Evolutionary conservation across 805 yeast genomes (phyloP), one percentile per base, ranked within the genome.

Genomic region (Kuraishia molischiana): DNA sequence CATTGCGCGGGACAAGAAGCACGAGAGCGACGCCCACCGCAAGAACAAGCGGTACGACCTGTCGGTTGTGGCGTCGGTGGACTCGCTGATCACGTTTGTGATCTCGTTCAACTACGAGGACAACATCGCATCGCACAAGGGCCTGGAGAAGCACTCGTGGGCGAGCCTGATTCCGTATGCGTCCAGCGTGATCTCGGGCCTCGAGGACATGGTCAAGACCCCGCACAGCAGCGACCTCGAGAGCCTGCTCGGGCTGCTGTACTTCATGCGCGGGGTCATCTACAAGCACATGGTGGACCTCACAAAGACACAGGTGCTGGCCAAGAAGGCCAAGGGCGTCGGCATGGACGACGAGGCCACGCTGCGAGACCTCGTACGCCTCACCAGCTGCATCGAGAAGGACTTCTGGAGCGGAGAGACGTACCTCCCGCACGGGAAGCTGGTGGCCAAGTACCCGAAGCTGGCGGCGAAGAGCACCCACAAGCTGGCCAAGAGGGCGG

Each of bases 1-100:
- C 26, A 20, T 38, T 4, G 43, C 43, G 11, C 30, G 41, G 24
- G 17, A 38, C 22, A 41, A 35, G 24, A 41, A 41, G 32, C 43
- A 38, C 24, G 36, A 38, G 18, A 36, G 37, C 11, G 43, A 41
- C n/a, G 18, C 19, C 19, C 18, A 15, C 11, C 26, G 35, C 8
- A 17, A 24, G 24, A 14, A 14, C 3, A 44, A 45, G 19, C 38
- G 44, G 4, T 42, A 38, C 19, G 30, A 42, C 10, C 13, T 20
- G 8, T 46, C 58, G n/a, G 42, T 49, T 5, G 22, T 52, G 2
- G 39, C 44, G 19, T 52, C 52, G 21, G 19, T 45, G 1, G 57
- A 53, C 33, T 53, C 59, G 1, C 38, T 50, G 19, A 20, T 54
- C 3, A 33, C 53, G 5, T 53, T 51, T 35, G 41, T 53, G 6